phyloP scores from a whole-genome alignment of 305 asterid species.

The Fraxinus sp. region DNA sequence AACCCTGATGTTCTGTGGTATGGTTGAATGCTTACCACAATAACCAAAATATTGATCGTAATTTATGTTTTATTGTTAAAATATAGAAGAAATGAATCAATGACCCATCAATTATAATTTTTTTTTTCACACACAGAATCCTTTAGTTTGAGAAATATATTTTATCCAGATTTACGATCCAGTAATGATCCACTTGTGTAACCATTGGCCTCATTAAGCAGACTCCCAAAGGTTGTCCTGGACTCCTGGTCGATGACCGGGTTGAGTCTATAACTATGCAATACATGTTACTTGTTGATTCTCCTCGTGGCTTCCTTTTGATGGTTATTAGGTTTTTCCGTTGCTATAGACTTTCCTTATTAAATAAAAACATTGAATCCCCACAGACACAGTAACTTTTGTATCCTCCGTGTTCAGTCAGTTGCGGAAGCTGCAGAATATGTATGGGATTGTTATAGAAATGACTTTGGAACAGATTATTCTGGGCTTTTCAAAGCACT shows the following conservation, averaged over 20 bases:
- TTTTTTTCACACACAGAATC: neutral
- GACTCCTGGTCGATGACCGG: neutral
- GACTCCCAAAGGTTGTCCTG: neutral
- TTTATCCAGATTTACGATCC: neutral
- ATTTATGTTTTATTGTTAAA: neutral
- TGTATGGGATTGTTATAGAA: slow-evolving; percentile 89
- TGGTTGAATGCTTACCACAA: neutral
- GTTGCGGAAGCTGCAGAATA: slow-evolving; percentile 92
- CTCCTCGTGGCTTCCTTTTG: neutral
- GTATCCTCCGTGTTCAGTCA: slow-evolving; percentile 45
- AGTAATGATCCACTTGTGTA: neutral
- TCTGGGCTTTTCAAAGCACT: slow-evolving; percentile 82
- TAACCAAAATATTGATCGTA: neutral
- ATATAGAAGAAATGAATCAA: neutral
- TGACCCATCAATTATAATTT: neutral
- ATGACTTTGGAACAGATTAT: slow-evolving; percentile 89
- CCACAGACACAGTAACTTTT: slow-evolving; percentile 21
- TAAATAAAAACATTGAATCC: neutral
- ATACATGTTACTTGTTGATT: neutral
- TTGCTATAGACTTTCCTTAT: neutral
- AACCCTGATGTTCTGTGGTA: neutral
- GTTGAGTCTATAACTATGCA: neutral
- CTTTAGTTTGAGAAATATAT: neutral
- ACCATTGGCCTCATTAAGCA: neutral
- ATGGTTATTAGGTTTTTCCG: neutral